Conservation (phyloP, 805 yeast genomes). For the Lipomyces sp. region DNA sequence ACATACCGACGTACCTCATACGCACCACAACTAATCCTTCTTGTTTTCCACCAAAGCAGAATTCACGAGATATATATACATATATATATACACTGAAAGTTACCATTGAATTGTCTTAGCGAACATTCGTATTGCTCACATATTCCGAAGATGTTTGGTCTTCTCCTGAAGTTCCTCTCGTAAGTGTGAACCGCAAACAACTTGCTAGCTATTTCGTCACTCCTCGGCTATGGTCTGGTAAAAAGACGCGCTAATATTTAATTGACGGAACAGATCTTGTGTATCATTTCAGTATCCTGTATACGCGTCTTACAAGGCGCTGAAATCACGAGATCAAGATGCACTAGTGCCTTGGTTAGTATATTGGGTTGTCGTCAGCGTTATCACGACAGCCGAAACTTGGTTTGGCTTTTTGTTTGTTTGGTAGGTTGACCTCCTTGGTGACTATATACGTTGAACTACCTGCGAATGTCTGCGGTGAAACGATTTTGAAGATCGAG, state of each 20-base stretch:
- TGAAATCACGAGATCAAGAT: constrained; percentile 50
- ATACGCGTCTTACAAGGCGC: constrained; percentile 63
- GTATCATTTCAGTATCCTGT: constrained; percentile 62
- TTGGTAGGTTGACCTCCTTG: constrained; percentile 26
- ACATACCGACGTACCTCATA: not conserved
- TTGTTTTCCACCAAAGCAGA: too few species aligned
- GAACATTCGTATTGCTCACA: not conserved
- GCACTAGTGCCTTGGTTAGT: constrained; percentile 54
- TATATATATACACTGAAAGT: not conserved
- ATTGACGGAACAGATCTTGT: constrained; percentile 34
- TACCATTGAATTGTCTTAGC: not conserved
- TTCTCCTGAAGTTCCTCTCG: constrained; percentile 12
- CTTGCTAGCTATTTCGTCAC: not conserved
- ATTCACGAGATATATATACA: not conserved
- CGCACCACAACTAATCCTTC: not conserved
- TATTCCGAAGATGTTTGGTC: constrained; percentile 14
- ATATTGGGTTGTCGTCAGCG: constrained; percentile 70
- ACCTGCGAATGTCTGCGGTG: not conserved
- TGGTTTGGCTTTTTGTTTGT: constrained; percentile 52
- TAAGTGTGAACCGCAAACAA: constrained; percentile 5
- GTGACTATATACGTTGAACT: not conserved
- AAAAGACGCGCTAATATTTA: constrained; percentile 1
- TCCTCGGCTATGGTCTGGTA: not conserved
- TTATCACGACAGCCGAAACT: constrained; percentile 50
- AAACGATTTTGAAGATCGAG: not conserved